Evolutionary conservation across 31 red algal genomes (phyloP).

Genomic region (Porphyra umbilicalis): DNA sequence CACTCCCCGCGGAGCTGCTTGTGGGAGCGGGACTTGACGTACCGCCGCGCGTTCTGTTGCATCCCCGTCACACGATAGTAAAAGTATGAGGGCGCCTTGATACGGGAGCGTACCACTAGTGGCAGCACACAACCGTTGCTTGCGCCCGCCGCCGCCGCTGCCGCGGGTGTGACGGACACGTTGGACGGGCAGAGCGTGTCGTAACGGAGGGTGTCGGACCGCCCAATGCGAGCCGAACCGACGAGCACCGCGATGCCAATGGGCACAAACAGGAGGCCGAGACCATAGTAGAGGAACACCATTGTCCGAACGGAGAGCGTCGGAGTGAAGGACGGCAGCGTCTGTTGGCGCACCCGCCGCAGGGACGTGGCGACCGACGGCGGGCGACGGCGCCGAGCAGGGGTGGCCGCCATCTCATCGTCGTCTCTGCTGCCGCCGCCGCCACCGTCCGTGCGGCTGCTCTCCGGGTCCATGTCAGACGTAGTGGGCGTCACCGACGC

Average conservation of each 20-base stretch:
- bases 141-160: neutral
- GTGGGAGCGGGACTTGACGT: constrained; percentile 25
- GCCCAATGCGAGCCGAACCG: constrained; percentile 18
- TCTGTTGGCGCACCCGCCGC: neutral
- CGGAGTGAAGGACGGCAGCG: neutral
- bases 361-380: neutral
- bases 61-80: constrained; percentile 79
- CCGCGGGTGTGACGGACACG: constrained; percentile 10
- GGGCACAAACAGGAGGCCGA: constrained; percentile 37
- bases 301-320: neutral
- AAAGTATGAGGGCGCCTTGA: constrained; percentile 43
- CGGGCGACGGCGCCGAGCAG: neutral
- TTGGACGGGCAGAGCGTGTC: constrained; percentile 32
- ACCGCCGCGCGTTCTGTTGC: constrained; percentile 70
- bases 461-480: neutral
- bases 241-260: constrained; percentile 45
- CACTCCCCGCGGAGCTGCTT: constrained; percentile 37
- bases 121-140: constrained; percentile 25
- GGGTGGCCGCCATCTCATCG: neutral
- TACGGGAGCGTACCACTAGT: constrained; percentile 13
- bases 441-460: neutral
- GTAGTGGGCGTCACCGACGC: neutral
- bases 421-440: neutral
- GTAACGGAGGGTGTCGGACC: constrained; percentile 38
- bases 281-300: constrained; percentile 43